Evolutionary conservation across 2,329 filamentous ascomycete species (phyloP).

Genomic region (Ceratocystis harringtonii): DNA sequence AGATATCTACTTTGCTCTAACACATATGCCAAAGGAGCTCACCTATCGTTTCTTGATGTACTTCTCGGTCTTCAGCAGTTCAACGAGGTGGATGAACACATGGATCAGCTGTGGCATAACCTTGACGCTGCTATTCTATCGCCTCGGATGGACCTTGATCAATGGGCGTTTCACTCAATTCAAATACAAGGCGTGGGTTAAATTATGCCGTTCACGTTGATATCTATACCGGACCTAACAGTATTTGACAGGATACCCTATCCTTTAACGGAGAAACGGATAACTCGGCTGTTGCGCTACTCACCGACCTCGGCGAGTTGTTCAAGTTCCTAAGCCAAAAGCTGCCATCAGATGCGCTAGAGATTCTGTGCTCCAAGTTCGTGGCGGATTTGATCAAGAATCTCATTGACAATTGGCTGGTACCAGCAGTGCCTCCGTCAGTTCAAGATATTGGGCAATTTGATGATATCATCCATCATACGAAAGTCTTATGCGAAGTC

Average conservation of each 20-base stretch:
- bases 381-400: conserved; percentile 53
- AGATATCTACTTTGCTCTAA: conserved; percentile 18
- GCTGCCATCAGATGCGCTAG: conserved; percentile 40
- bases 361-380: conserved; percentile 51
- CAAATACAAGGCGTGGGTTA: conserved; percentile 28
- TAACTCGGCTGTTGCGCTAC: conserved; percentile 34
- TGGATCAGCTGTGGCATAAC: conserved; percentile 46
- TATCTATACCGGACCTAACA: conserved; percentile 19
- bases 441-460: conserved; percentile 58
- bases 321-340: conserved; percentile 37
- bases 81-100: conserved; percentile 45
- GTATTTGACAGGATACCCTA: conserved; percentile 28
- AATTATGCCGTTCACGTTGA: neutral
- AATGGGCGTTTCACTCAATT: conserved; percentile 27
- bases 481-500: conserved; percentile 47
- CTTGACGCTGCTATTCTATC: conserved; percentile 46
- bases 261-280: conserved; percentile 30
- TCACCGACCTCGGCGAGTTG: conserved; percentile 37
- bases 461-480: conserved; percentile 50
- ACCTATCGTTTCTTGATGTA: conserved; percentile 38
- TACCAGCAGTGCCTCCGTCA: conserved; percentile 59
- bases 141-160: conserved; percentile 39
- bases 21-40: conserved; percentile 28
- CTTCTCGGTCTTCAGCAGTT: conserved; percentile 42
- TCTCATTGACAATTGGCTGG: conserved; percentile 60